phyloP scores from a whole-genome alignment of 768 basidiomycete species.

The Artomyces pyxidatus region DNA sequence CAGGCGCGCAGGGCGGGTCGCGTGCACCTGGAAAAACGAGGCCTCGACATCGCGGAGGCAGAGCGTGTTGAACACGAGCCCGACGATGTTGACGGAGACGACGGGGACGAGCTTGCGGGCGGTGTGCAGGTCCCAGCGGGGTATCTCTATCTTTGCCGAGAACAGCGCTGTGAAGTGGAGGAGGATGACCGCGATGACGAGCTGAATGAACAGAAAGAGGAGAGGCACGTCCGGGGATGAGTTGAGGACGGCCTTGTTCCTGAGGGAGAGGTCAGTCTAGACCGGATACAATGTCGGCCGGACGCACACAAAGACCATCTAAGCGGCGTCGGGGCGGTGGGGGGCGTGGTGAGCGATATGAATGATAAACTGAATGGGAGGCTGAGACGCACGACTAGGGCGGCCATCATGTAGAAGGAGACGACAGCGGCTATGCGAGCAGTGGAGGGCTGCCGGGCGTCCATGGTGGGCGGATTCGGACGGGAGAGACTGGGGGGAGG shows the following conservation, averaged over 20 bases:
- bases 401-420: conserved; percentile 69
- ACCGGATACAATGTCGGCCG: conserved; percentile 1
- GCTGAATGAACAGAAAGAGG: conserved; percentile 58
- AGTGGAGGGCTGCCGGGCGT: conserved; percentile 25
- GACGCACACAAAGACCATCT: conserved; percentile 46
- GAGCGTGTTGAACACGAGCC: conserved; percentile 72
- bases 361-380: conserved; percentile 2
- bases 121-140: conserved; percentile 39
- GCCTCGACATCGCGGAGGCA: conserved; percentile 75
- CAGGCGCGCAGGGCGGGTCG: neutral
- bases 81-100: conserved; percentile 61
- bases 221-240: conserved; percentile 59
- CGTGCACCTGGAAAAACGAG: conserved; percentile 65
- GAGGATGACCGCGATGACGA: conserved; percentile 59
- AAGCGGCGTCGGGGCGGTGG: conserved; percentile 14
- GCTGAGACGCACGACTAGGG: conserved; percentile 51
- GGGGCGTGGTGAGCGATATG: neutral
- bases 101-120: conserved; percentile 57
- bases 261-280: conserved; percentile 20
- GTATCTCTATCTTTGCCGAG: conserved; percentile 46
- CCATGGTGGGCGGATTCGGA: conserved; percentile 20
- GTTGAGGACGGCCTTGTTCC: conserved; percentile 72
- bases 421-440: conserved; percentile 64
- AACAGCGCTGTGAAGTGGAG: conserved; percentile 47
- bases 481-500: neutral